Percentiles rank a stretch among this genome's conserved stretches.
Evolutionary conservation across 352 stramenopile genomes (phyloP).

Genomic region (Phytopythium cucurbitacearum): DNA sequence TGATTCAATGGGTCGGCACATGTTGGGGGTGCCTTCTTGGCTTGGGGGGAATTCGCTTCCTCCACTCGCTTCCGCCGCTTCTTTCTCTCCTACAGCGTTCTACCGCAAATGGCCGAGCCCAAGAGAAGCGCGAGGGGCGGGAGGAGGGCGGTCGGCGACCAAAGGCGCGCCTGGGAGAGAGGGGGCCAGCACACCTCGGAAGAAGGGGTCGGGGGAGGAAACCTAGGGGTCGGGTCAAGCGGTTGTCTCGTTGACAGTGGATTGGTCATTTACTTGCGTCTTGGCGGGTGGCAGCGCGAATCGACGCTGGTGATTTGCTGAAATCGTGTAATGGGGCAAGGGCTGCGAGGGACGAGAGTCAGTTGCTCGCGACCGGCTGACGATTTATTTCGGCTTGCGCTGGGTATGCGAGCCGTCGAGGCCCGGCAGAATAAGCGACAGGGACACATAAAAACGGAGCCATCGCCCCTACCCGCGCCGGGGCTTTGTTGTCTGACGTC

Average conservation of each 20-base stretch:
- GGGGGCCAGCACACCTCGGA: background rate
- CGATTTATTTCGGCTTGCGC: background rate
- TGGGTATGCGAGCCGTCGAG: slow-evolving; percentile 13
- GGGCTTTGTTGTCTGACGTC: background rate
- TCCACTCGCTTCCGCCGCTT: slow-evolving; percentile 14
- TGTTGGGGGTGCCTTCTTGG: slow-evolving; percentile 19
- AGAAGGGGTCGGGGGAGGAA: background rate
- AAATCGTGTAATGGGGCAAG: background rate
- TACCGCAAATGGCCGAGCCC: slow-evolving; percentile 13
- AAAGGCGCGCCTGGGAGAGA: background rate
- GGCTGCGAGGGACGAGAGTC: slow-evolving; percentile 3
- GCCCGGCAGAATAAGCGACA: slow-evolving; percentile 15
- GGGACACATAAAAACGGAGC: slow-evolving; percentile 46
- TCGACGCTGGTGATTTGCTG: slow-evolving; percentile 7
- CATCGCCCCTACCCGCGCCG: background rate
- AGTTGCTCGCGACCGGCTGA: slow-evolving; percentile 3
- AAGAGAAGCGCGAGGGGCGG: slow-evolving; percentile 4
- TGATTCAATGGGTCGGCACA: slow-evolving; percentile 84
- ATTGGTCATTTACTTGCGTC: background rate
- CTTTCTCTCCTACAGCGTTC: slow-evolving; percentile 26
- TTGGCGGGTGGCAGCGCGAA: background rate
- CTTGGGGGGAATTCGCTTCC: slow-evolving; percentile 9
- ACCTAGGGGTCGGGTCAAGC: background rate
- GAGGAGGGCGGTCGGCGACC: background rate
- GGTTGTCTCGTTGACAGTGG: background rate